Conservation (phyloP, 2,329 filamentous ascomycete species). For the Coniella lustricola region DNA sequence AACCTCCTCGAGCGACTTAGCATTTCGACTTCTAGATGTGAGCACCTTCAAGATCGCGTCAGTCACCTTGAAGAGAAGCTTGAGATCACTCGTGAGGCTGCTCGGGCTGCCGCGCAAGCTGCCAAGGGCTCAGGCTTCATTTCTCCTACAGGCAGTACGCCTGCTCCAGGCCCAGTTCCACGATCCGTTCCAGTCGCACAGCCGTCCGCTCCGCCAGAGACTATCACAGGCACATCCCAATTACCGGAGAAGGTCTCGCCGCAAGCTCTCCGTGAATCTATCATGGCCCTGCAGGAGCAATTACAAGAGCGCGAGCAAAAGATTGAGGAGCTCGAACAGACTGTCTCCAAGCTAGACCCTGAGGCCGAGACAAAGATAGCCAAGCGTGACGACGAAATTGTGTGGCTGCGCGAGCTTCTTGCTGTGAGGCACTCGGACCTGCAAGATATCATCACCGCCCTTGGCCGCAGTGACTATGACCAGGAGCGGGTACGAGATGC, state of each 20-base stretch:
- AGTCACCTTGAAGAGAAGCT: slow-evolving; percentile 83
- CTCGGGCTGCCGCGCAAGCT: slow-evolving; percentile 72
- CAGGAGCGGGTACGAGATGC: slow-evolving; percentile 77
- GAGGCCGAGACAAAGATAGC: slow-evolving; percentile 77
- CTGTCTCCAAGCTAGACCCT: slow-evolving; percentile 61
- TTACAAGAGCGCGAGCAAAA: slow-evolving; percentile 86
- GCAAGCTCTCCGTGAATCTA: slow-evolving; percentile 90
- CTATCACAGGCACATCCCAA: slow-evolving; percentile 35
- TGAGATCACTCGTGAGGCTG: slow-evolving; percentile 81
- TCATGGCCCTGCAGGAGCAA: slow-evolving; percentile 93
- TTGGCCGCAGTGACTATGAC: slow-evolving; percentile 70
- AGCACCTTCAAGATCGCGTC: slow-evolving; percentile 81
- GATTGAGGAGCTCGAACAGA: slow-evolving; percentile 79
- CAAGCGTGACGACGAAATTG: slow-evolving; percentile 89
- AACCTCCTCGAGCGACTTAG: slow-evolving; percentile 75
- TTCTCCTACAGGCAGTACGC: slow-evolving; percentile 23
- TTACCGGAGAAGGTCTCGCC: slow-evolving; percentile 84
- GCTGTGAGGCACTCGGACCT: slow-evolving; percentile 86
- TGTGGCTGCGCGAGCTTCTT: slow-evolving; percentile 88
- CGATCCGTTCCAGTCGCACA: slow-evolving; percentile 19
- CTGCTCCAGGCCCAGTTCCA: slow-evolving; percentile 16
- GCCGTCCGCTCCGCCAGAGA: slow-evolving; percentile 28
- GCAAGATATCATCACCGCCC: slow-evolving; percentile 78
- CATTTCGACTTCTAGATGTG: slow-evolving; percentile 75
- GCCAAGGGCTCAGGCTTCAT: slow-evolving; percentile 47